These are phyloP conservation scores for Pholiota microspora DNA, from an alignment of 768 basidiomycete species.

Conservation along the genomic window DNA sequence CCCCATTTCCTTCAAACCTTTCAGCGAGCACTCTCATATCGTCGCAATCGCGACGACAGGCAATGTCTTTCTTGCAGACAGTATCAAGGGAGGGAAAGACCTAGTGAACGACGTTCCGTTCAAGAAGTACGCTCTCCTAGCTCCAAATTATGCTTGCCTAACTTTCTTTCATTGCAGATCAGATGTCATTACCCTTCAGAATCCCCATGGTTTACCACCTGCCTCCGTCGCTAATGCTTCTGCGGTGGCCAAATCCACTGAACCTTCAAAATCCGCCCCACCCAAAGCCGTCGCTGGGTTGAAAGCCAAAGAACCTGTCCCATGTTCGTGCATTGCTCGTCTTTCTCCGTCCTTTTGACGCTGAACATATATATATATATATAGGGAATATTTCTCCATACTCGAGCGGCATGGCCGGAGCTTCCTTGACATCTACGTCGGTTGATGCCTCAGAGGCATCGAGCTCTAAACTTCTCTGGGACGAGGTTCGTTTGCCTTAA, in stretches of 20 bases:
- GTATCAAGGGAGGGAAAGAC: slow-evolving; percentile 82
- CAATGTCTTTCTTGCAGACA: slow-evolving; percentile 92
- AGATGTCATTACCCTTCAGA: slow-evolving; percentile 94
- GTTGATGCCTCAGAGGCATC: slow-evolving; percentile 66
- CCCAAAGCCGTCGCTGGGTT: slow-evolving; percentile 33
- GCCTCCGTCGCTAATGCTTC: slow-evolving; percentile 39
- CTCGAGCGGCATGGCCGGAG: slow-evolving; percentile 86
- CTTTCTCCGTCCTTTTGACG: background rate
- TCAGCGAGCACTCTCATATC: slow-evolving; percentile 95
- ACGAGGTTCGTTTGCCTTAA: slow-evolving; percentile 59
- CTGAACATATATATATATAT: background rate
- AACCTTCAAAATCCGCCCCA: slow-evolving; percentile 30
- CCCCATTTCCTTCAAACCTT: slow-evolving; percentile 96
- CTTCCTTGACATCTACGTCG: slow-evolving; percentile 91
- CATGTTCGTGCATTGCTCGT: slow-evolving; percentile 30
- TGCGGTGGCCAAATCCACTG: slow-evolving; percentile 27
- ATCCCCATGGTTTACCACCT: slow-evolving; percentile 75
- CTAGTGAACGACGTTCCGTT: slow-evolving; percentile 83
- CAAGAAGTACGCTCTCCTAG: slow-evolving; percentile 57
- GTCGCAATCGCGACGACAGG: slow-evolving; percentile 88
- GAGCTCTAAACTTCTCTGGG: slow-evolving; percentile 86
- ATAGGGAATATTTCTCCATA: slow-evolving; percentile 91
- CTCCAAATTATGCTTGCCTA: background rate
- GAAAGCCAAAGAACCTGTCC: slow-evolving; percentile 55
- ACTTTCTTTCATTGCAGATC: slow-evolving; percentile 41